Evolutionary conservation across 2,329 filamentous ascomycete species (phyloP).

Genomic region (Diplodia scrobiculata): DNA sequence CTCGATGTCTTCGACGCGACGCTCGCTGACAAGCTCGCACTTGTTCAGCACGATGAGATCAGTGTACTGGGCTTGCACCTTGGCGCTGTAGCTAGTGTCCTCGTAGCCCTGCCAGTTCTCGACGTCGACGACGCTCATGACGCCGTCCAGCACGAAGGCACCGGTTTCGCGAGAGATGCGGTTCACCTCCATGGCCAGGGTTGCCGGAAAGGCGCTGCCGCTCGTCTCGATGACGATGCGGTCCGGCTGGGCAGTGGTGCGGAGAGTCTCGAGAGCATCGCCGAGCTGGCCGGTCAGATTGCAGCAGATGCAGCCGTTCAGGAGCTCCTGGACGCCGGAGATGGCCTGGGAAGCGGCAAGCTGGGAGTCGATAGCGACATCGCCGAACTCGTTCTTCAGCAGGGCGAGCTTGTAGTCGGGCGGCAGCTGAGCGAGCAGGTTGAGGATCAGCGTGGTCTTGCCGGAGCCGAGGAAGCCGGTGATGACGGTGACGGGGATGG

Average conservation of each 20-base stretch:
- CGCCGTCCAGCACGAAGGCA: slow-evolving; percentile 76
- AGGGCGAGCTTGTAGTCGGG: slow-evolving; percentile 86
- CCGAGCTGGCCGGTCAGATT: slow-evolving; percentile 92
- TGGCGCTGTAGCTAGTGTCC: slow-evolving; percentile 85
- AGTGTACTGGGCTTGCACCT: slow-evolving; percentile 84
- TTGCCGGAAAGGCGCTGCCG: slow-evolving; percentile 79
- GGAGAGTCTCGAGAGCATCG: slow-evolving; percentile 75
- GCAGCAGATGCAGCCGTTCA: slow-evolving; percentile 98
- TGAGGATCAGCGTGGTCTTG: slow-evolving; percentile 94
- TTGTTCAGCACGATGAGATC: slow-evolving; percentile 92
- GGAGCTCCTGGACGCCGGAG: slow-evolving; percentile 84
- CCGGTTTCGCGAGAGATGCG: slow-evolving; percentile 70
- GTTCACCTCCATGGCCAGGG: slow-evolving; percentile 87
- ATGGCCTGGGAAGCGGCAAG: slow-evolving; percentile 81
- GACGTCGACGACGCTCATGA: slow-evolving; percentile 86
- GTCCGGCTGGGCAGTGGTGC: slow-evolving; percentile 64
- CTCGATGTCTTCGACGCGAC: slow-evolving; percentile 72
- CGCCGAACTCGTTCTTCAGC: slow-evolving; percentile 97
- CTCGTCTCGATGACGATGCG: slow-evolving; percentile 93
- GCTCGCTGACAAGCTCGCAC: slow-evolving; percentile 77
- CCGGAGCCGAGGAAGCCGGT: slow-evolving; percentile 96
- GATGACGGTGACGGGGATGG: slow-evolving; percentile 88
- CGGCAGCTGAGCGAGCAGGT: slow-evolving; percentile 89
- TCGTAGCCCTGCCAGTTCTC: slow-evolving; percentile 96
- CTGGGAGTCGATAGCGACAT: slow-evolving; percentile 89